Base-by-base conservation (phyloP, 2,329 filamentous ascomycete species). In the Fusarium caatingaense region DNA sequence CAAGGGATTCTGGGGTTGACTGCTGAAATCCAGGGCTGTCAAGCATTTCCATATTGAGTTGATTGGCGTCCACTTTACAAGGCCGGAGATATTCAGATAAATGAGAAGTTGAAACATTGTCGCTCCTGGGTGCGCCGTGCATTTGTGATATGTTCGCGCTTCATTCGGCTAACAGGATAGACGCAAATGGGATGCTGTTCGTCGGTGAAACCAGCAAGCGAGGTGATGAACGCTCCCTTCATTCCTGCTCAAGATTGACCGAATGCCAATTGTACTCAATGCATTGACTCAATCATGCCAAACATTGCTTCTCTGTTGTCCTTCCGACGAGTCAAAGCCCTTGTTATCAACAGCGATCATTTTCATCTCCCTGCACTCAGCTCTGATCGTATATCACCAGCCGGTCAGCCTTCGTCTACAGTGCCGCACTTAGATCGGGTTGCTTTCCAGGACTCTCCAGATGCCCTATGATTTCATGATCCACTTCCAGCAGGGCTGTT, bases 391-490 rank as follows among this genome's bases (percentile, higher is more conserved):
- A 48, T 58, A 66, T 71, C 47, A 54, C 59, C 21, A 42, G 30
- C 34, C 34, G 18, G 34, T 6, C 34, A 18, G 10, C 50, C 23
- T 45, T 41, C 20, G 50, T 58, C 34, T 71, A 63, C 49, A 49
- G 30, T 60, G 34, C 61, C 58, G 48, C 32, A 48, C 23, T 56
- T 67, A 74, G 71, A 75, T 75, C 70, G 72, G 72, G 60, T 46
- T 68, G 60, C 49, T 50, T 56, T 71, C 65, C 64, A 61, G 69
- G 66, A 54, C 56, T 25, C 54, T 67, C 61, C 71, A 72, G 64
- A 74, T 66, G 72, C 73, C 65, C 60, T 73, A 75, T 76, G 73
- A 74, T 75, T 75, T 75, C 72, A 75, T 75, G 63, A 61, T 66
- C 73, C 73, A 73, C 73, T 46, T 50, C 30, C 41, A 61, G 57